Evolutionary conservation across 345 rosid species (phyloP), one percentile per base, ranked within the genome.

Genomic region (Acer saccharum): DNA sequence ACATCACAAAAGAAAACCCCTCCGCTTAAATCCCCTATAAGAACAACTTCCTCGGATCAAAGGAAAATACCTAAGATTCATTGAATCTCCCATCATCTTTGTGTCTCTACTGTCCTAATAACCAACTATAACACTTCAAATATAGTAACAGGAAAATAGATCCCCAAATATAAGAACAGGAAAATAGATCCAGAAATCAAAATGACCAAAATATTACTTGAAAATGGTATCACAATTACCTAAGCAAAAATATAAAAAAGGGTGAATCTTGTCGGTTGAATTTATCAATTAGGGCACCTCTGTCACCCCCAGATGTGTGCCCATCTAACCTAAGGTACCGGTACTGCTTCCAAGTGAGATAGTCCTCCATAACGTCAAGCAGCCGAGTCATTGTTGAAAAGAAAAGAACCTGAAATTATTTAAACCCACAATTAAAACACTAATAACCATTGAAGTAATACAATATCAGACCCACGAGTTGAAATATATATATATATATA

Each of bases 331-430:
- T 88, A 68, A 94, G 97, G 89, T 94, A 94, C 13, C 81, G 84
- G 77, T 94, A 92, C 70, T 90, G 89, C 81, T 94, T 94, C 69
- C 75, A 76, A 69, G 68, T 41, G 77, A 94, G 97, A 87, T 94
- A 94, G 44, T 94, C 98, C 85, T 94, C 98, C 98, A 94, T 92
- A 69, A 94, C 89, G 83, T 94, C 98, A 75, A 94, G 98, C 80
- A 94, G 85, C 90, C 98, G 91, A 41, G 98, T 94, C 98, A 94
- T 94, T 14, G 98, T 94, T 68, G 98, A 94, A 85, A 94, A 94
- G 93, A 94, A 91, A 71, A 94, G 97, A 75, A 94, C 92, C 98
- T 94, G 88, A 74, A 83, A 65, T 75, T 48, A 73, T 80, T 66
- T 77, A 75, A 52, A 44, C 65, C 39, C n/a, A 68, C 48, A 12